Evolutionary conservation across 495 filamentous ascomycete species (phyloP).

Genomic region (Penicillium longicatenatum): DNA sequence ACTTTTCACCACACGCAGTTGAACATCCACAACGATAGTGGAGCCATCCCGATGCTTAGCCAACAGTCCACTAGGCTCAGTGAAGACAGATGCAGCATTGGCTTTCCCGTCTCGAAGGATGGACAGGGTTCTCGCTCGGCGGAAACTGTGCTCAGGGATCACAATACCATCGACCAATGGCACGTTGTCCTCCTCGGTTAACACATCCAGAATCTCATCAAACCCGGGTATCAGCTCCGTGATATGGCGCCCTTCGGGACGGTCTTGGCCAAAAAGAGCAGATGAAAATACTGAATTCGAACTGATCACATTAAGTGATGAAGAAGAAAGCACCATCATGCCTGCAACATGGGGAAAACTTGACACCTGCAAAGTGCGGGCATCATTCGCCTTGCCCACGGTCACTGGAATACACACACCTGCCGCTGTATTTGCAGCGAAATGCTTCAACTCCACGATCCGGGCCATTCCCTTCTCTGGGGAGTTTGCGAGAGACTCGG

Average conservation of each 20-base stretch:
- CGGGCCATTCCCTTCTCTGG: conserved; percentile 69
- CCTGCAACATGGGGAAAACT: conserved; percentile 97
- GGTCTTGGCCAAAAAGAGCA: conserved; percentile 84
- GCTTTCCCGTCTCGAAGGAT: conserved; percentile 78
- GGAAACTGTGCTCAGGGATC: conserved; percentile 92
- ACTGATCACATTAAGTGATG: conserved; percentile 77
- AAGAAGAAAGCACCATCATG: conserved; percentile 83
- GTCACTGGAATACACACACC: conserved; percentile 77
- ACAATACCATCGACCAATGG: conserved; percentile 89
- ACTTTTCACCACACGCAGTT: conserved; percentile 93
- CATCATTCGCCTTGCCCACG: conserved; percentile 66
- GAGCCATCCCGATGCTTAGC: conserved; percentile 88
- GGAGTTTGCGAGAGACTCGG: conserved; percentile 61
- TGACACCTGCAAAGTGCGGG: conserved; percentile 73
- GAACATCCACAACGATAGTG: conserved; percentile 88
- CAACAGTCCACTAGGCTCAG: conserved; percentile 76
- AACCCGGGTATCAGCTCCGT: conserved; percentile 84
- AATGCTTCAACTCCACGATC: conserved; percentile 70
- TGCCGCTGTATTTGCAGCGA: conserved; percentile 74
- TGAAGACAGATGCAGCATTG: conserved; percentile 69
- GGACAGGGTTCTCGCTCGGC: conserved; percentile 81
- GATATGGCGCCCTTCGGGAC: conserved; percentile 77
- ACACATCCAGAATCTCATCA: conserved; percentile 73
- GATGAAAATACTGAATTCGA: conserved; percentile 93
- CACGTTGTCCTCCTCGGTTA: conserved; percentile 85